Evolutionary conservation across 257 asterid genomes (phyloP), one percentile per base, ranked within the genome.

Genomic region (Fraxinus excelsior): DNA sequence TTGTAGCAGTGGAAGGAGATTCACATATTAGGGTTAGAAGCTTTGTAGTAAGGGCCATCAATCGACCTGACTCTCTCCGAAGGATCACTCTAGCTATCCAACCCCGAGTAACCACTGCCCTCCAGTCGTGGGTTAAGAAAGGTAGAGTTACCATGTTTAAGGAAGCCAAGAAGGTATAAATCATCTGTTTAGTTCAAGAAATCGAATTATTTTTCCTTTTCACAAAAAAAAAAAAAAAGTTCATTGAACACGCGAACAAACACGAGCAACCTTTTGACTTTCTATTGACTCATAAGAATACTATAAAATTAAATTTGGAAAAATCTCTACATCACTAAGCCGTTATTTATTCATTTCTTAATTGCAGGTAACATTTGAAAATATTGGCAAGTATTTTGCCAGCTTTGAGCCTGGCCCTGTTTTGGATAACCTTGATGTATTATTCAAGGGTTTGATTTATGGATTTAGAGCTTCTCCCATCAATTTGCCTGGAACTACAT

Each of bases 1-100:
- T 86, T 0, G 75, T 73, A 21, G 79, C 83, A 0, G 84, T 80
- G n/a, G 66, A 85, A 29, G 96, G 91, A 3, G 78, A 58, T 19
- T 49, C 86, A 2, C 92, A 87, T 68, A 26, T 84, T 19, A 73
- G 93, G 49, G 78, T 90, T 51, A 81, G 90, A 80, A 70, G 58
- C 80, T 51, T 85, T n/a, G 84, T 90, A 0, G 12, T 84, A 0
- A 82, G 80, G 80, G 87, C 87, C 62, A 70, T 83, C 29, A 90
- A 87, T 74, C 88, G 81, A 8, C 91, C 93, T 0, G 85, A 84
- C 42, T 82, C 93, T 11, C 93, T 90, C 62, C 90, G 87, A 2
- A 74, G 73, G 68, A 85, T 88, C 51, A 79, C 89, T 28, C 77
- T 78, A 69, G 76, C 83, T 80, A 85, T 90, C 66, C 96, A 90